phyloP scores from a whole-genome alignment of 306 rosid species.

The apple (Malus domestica) region DNA sequence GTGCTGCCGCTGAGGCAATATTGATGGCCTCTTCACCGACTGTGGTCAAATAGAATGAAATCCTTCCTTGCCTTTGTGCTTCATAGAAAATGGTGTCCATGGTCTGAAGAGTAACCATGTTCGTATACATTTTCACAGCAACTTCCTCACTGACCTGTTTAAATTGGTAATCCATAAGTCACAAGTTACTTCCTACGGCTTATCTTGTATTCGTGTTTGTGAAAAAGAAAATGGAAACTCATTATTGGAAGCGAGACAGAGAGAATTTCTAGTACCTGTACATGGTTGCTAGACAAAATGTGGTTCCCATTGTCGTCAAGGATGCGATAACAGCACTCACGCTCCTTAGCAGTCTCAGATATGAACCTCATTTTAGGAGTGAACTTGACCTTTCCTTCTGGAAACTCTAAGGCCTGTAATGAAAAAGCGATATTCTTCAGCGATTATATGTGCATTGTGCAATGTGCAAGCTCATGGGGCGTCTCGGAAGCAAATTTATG shows the following conservation, averaged over 20 bases:
- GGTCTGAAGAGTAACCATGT: slow-evolving; percentile 76
- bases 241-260: not conserved
- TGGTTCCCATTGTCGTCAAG: slow-evolving; percentile 64
- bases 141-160: slow-evolving; percentile 50
- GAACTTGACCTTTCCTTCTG: slow-evolving; percentile 66
- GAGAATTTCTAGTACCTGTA: slow-evolving; percentile 37
- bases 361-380: slow-evolving; percentile 48
- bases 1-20: slow-evolving; percentile 86
- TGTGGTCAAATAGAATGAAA: slow-evolving; percentile 73
- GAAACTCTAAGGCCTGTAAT: slow-evolving; percentile 54
- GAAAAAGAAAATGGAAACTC: not conserved
- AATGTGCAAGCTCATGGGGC: not conserved
- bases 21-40: slow-evolving; percentile 83
- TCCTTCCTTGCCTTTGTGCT: slow-evolving; percentile 93
- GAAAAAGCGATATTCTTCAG: slow-evolving; percentile 6
- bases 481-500: not conserved
- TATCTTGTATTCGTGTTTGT: not conserved
- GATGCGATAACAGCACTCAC: slow-evolving; percentile 60
- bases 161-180: slow-evolving; percentile 2
- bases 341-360: slow-evolving; percentile 43
- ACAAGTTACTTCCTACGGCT: not conserved
- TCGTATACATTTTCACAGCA: slow-evolving; percentile 63
- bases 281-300: slow-evolving; percentile 25
- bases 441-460: not conserved
- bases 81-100: slow-evolving; percentile 89